Evolutionary conservation across 805 yeast genomes (phyloP), one percentile per base, ranked within the genome.

Genomic region (Pichia californica): DNA sequence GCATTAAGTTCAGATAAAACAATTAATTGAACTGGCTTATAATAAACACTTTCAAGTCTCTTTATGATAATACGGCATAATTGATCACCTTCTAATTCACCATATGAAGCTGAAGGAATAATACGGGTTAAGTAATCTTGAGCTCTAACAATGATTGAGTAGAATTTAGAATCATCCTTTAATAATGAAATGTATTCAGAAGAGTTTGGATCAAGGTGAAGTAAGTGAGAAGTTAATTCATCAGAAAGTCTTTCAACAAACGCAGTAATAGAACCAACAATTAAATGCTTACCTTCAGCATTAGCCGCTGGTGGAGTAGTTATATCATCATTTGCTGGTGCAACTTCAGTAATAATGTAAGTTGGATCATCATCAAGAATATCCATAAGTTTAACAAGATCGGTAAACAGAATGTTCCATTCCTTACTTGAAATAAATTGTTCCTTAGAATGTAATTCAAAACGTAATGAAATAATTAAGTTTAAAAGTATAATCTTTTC

Each of bases 231-330:
- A 49, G 85, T 84, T 57, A 89, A 83, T 69, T 93, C 99, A 58
- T 91, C 98, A 61, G 88, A 96, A 50, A 93, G 74, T 65, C 97
- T 82, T 70, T 91, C 99, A 49, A 91, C 83, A 47, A 85, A 77
- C 8, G 96, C 81, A 38, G 84, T 77, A 38, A 93, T 70, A 23
- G 95, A 85, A 38, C 99, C 99, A 48, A 81, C 73, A 43, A 93
- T 74, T 53, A 76, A 80, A 60, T 77, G 76, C 48, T 83, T 70
- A 47, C 96, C 96, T 44, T 75, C 71, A 16, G 69, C 67, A 45
- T 79, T 74, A 36, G 83, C 71, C 44, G 64, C 69, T 39, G 88
- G 87, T 69, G 83, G 93, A 41, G 75, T 64, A 47, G 81, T 87
- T 50, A 87, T 73, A 57, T 84, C 94, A 54, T 86, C 89, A 34